Percentiles rank a stretch among this genome's conserved stretches.
These are phyloP conservation scores for Suillus occidentalis DNA, from an alignment of 768 basidiomycete species.

Conservation along the genomic window DNA sequence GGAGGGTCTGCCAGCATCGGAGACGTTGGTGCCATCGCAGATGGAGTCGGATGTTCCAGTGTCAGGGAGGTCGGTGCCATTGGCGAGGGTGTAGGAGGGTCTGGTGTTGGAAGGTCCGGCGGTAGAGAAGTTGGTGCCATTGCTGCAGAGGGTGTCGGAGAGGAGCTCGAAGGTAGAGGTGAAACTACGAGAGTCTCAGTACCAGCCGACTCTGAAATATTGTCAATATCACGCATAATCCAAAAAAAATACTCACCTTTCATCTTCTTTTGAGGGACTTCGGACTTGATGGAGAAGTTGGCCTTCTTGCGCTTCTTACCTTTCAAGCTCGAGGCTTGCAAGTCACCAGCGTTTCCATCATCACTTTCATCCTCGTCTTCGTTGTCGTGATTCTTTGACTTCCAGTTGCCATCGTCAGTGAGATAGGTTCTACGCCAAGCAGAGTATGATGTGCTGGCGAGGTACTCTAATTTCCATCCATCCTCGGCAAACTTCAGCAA, in stretches of 20 bases:
- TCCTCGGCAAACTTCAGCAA: neutral
- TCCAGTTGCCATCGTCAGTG: neutral
- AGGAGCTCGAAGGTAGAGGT: too few species aligned
- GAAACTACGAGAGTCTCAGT: too few species aligned
- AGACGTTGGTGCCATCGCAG: too few species aligned
- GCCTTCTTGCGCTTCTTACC: neutral
- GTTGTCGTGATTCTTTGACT: neutral
- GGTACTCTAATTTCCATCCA: constrained; percentile 2
- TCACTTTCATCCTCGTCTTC: neutral
- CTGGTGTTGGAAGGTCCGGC: too few species aligned
- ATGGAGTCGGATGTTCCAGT: too few species aligned
- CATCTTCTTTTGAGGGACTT: neutral
- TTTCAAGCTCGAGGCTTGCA: neutral
- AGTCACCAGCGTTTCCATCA: neutral
- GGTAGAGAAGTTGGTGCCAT: too few species aligned
- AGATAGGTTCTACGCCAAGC: neutral
- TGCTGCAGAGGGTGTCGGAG: too few species aligned
- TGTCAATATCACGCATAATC: neutral
- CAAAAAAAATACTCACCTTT: neutral
- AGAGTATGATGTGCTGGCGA: neutral
- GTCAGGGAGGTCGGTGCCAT: too few species aligned
- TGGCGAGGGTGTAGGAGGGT: too few species aligned
- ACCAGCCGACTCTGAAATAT: neutral
- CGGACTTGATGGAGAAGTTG: neutral
- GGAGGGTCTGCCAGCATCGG: too few species aligned